These are phyloP conservation scores for Scheffersomyces ergatensis DNA, from an alignment of 805 yeast species.

Conservation along the genomic window DNA sequence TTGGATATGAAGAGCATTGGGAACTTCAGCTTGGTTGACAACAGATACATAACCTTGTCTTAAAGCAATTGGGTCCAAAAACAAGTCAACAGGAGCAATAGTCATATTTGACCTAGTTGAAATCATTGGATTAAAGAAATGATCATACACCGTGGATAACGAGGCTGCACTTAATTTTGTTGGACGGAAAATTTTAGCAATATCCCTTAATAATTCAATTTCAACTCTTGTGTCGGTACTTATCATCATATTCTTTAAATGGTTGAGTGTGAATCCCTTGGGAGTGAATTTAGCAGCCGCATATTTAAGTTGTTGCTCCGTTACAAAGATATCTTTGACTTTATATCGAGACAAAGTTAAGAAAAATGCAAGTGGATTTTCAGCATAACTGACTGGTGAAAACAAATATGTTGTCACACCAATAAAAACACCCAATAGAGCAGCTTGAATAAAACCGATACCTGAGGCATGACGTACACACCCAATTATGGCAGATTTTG, in stretches of 20 bases:
- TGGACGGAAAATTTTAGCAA: slow-evolving; percentile 60
- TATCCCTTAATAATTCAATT: slow-evolving; percentile 51
- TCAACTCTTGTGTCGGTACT: slow-evolving; percentile 76
- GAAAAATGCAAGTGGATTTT: slow-evolving; percentile 70
- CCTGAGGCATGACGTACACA: slow-evolving; percentile 84
- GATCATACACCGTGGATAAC: slow-evolving; percentile 74
- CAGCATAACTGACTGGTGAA: slow-evolving; percentile 73
- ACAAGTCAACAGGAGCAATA: slow-evolving; percentile 82
- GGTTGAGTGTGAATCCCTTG: slow-evolving; percentile 57
- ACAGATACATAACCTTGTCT: slow-evolving; percentile 85
- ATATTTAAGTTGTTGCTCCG: slow-evolving; percentile 77
- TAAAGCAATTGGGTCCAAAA: slow-evolving; percentile 82
- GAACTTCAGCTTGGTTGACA: slow-evolving; percentile 69
- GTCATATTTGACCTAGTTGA: slow-evolving; percentile 84
- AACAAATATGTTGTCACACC: slow-evolving; percentile 85
- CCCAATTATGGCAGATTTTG: slow-evolving; percentile 73
- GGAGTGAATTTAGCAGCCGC: slow-evolving; percentile 63
- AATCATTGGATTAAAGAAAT: slow-evolving; percentile 77
- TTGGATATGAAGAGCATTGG: slow-evolving; percentile 73
- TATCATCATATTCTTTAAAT: slow-evolving; percentile 79
- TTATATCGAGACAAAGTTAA: slow-evolving; percentile 69
- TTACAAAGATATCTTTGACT: slow-evolving; percentile 82
- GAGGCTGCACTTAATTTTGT: slow-evolving; percentile 67
- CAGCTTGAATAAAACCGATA: slow-evolving; percentile 85
- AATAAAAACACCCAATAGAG: slow-evolving; percentile 75